Conservation (phyloP, 2,329 filamentous ascomycete species). For the Colletotrichum orbiculare region DNA sequence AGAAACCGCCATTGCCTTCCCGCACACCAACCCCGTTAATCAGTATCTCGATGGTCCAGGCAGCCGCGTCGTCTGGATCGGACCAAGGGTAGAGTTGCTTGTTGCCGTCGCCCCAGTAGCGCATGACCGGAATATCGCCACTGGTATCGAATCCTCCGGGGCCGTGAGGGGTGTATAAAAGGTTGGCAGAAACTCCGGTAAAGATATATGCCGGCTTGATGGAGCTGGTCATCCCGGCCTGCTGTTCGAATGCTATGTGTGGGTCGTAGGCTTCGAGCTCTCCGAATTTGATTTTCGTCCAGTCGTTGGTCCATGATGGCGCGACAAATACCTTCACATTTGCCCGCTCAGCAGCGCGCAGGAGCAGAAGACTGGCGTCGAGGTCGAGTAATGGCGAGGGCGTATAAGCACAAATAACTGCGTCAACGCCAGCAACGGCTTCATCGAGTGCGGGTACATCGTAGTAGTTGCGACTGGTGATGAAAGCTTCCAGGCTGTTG, state of each 20-base stretch:
- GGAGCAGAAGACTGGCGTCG: constrained; percentile 49
- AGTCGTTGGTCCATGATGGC: constrained; percentile 47
- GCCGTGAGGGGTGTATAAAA: constrained; percentile 37
- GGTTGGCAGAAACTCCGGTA: constrained; percentile 43
- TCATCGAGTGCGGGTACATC: constrained; percentile 47
- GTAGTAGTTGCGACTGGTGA: constrained; percentile 40
- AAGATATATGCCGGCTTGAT: constrained; percentile 47
- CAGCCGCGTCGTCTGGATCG: constrained; percentile 11
- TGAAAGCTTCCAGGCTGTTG: constrained; percentile 43
- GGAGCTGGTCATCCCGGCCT: constrained; percentile 41
- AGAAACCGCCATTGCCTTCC: constrained; percentile 28
- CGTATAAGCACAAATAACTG: constrained; percentile 47
- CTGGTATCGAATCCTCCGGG: constrained; percentile 12
- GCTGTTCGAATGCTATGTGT: constrained; percentile 46
- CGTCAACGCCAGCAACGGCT: constrained; percentile 48
- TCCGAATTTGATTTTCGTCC: constrained; percentile 43
- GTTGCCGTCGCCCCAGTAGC: constrained; percentile 22
- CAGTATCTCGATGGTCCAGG: constrained; percentile 28
- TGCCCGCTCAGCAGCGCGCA: constrained; percentile 50
- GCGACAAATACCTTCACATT: constrained; percentile 45
- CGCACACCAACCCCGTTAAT: constrained; percentile 25
- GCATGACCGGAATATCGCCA: constrained; percentile 13
- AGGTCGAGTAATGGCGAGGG: constrained; percentile 39
- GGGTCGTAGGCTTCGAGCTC: constrained; percentile 48
- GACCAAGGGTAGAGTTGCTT: constrained; percentile 22